Evolutionary conservation across 805 yeast species (phyloP), one percentile per base, ranked within the genome.

Genomic region (Osmozyma mogii): DNA sequence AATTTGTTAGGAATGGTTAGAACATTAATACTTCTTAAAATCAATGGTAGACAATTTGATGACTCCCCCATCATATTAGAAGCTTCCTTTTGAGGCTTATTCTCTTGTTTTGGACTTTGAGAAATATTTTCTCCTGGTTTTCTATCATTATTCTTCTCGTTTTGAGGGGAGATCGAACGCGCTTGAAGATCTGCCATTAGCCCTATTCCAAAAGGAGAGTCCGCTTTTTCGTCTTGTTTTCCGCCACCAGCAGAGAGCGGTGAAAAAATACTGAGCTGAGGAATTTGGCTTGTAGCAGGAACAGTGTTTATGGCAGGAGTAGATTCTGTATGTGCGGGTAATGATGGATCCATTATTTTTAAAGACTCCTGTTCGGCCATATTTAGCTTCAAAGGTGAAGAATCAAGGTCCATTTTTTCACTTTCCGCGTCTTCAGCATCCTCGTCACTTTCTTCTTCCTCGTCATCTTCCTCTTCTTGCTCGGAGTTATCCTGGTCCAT

Each of bases 11-110:
- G 89, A 8, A 82, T 73, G 0, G 82, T 68, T 25, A 68, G 60
- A 0, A 78, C 59, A 12, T 84, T 78, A 35, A 79, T 70, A 24
- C 77, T 72, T 35, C 88, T 56, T 16, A 82, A 51, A 8, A 82
- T 61, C 52, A 82, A 73, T 2, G 87, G 88, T 19, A 81, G 50
- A 53, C 78, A 77, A 39, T 78, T 80, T 5, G 83, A 56, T 1
- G 68, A 54, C 30, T 62, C 67, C 2, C 56, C 40, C 2, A 43
- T 35, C 15, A 33, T 13, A 15, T 24, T 10, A 8, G 23, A 20
- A 6, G 22, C 25, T 20, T 20, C 25, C 13, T 15, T 20, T 6
- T 14, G 14, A 6, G 12, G 16, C 5, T 15, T 21, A 4, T n/a
- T 10, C n/a, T 30, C 20, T 17, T 22, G 30, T 20, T 19, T 30